These are phyloP conservation scores for Candida khao-thaluensis DNA, from an alignment of 805 yeast genomes.

Conservation along the genomic window DNA sequence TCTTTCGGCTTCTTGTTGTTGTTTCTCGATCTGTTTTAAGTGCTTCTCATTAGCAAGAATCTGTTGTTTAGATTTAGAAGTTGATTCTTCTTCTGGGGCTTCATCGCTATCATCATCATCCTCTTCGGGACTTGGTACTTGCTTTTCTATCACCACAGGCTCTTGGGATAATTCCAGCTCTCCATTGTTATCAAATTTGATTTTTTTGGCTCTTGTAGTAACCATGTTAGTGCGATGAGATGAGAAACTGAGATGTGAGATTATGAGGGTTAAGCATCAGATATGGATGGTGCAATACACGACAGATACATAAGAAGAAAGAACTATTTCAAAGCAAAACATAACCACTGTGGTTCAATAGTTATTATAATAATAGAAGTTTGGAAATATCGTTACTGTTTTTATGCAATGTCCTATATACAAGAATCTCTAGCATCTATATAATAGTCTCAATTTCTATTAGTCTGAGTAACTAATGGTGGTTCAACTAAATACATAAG, in stretches of 20 bases:
- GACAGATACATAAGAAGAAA: too few relatives aligned
- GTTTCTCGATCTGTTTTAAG: constrained; percentile 21
- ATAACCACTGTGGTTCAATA: too few relatives aligned
- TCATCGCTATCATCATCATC: constrained; percentile 21
- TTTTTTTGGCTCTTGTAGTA: constrained; percentile 12
- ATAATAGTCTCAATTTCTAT: not conserved
- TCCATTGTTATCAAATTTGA: constrained; percentile 13
- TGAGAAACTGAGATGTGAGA: not conserved
- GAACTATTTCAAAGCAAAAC: too few relatives aligned
- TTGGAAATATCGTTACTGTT: too few relatives aligned
- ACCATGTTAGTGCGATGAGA: constrained; percentile 8
- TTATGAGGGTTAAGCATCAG: too few relatives aligned
- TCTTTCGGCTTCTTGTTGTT: constrained; percentile 26
- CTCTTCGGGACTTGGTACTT: not conserved
- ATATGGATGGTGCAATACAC: too few relatives aligned
- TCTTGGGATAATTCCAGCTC: constrained; percentile 5
- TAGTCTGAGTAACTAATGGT: too few relatives aligned
- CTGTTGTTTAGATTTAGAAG: constrained; percentile 25
- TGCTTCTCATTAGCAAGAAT: constrained; percentile 27
- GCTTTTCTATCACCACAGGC: not conserved
- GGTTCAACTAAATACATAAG: constrained; percentile 17
- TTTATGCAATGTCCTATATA: too few relatives aligned
- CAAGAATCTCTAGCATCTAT: too few relatives aligned
- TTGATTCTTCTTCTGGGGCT: constrained; percentile 47
- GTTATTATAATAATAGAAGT: too few relatives aligned